A percentile compares a stretch with the other conserved stretches of the same genome.
Evolutionary conservation across 768 basidiomycete genomes (phyloP).

Genomic region (Amanita jacksonii): DNA sequence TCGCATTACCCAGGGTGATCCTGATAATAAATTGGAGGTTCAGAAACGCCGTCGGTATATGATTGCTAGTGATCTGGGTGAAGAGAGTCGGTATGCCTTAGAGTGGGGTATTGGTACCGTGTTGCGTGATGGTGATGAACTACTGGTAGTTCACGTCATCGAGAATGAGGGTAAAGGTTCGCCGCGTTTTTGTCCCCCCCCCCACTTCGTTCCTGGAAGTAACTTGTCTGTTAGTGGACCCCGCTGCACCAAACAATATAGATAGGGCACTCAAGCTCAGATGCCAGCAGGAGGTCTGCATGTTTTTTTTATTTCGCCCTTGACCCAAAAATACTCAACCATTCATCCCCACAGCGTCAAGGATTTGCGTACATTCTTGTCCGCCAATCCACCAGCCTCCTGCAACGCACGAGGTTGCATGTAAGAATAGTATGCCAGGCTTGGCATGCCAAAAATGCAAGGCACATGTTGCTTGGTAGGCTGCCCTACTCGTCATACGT

Average conservation of each 20-base stretch:
- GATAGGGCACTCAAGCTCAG: slow-evolving; percentile 76
- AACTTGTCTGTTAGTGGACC: slow-evolving; percentile 42
- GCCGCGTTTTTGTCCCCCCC: too few species aligned
- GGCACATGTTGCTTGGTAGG: slow-evolving; percentile 79
- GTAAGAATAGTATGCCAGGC: slow-evolving; percentile 89
- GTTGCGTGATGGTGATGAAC: slow-evolving; percentile 86
- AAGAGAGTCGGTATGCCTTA: slow-evolving; percentile 89
- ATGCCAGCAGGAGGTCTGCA: slow-evolving; percentile 81
- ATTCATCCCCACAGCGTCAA: slow-evolving; percentile 52
- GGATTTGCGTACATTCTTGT: slow-evolving; percentile 80
- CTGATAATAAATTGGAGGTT: slow-evolving; percentile 41
- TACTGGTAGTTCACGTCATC: slow-evolving; percentile 84
- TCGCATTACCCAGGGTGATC: slow-evolving; percentile 78
- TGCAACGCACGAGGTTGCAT: slow-evolving; percentile 86
- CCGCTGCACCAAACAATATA: slow-evolving; percentile 54
- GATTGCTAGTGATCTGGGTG: slow-evolving; percentile 89
- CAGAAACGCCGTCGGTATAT: slow-evolving; percentile 66
- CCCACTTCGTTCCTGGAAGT: too few species aligned
- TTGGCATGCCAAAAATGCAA: slow-evolving; percentile 92
- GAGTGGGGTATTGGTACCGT: slow-evolving; percentile 99
- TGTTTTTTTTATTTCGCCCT: not conserved
- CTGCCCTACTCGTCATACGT: not conserved
- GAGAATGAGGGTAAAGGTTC: slow-evolving; percentile 88
- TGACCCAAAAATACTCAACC: slow-evolving; percentile 11
- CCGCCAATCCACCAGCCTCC: slow-evolving; percentile 79